Conservation (phyloP, 805 yeast species). For the Barnettozyma sp. region DNA sequence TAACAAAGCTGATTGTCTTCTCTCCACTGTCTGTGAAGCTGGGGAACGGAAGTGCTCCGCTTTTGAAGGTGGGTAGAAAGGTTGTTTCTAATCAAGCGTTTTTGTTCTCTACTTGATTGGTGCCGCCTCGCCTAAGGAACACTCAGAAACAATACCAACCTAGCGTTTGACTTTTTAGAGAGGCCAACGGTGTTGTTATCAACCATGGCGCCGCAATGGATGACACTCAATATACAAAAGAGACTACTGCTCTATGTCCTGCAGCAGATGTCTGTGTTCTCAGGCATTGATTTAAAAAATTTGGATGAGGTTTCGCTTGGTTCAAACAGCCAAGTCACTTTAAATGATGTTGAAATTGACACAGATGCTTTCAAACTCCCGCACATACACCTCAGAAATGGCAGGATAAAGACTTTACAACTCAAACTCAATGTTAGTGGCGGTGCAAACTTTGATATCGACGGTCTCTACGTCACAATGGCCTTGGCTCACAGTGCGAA, state of each 20-base stretch:
- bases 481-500: constrained; percentile 25
- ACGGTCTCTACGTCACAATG: constrained; percentile 45
- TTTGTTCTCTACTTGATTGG: too few species aligned
- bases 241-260: constrained; percentile 72
- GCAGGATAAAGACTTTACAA: constrained; percentile 47
- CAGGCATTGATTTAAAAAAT: constrained; percentile 75
- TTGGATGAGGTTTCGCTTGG: constrained; percentile 68
- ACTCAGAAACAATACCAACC: not conserved
- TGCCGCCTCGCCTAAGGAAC: too few species aligned
- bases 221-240: constrained; percentile 81
- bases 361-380: constrained; percentile 65
- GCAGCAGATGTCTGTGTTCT: constrained; percentile 74
- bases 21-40: too few species aligned
- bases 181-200: too few species aligned
- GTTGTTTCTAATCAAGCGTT: too few species aligned
- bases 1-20: too few species aligned
- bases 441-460: constrained; percentile 58
- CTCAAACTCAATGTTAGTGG: constrained; percentile 60
- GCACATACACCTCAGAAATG: constrained; percentile 55
- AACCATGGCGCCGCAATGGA: constrained; percentile 44
- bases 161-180: not conserved
- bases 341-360: constrained; percentile 61
- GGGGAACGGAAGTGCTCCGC: too few species aligned
- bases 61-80: too few species aligned
- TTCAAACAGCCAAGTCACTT: constrained; percentile 41